Evolutionary conservation across 345 rosid genomes (phyloP).

Genomic region (Citrus maxima): DNA sequence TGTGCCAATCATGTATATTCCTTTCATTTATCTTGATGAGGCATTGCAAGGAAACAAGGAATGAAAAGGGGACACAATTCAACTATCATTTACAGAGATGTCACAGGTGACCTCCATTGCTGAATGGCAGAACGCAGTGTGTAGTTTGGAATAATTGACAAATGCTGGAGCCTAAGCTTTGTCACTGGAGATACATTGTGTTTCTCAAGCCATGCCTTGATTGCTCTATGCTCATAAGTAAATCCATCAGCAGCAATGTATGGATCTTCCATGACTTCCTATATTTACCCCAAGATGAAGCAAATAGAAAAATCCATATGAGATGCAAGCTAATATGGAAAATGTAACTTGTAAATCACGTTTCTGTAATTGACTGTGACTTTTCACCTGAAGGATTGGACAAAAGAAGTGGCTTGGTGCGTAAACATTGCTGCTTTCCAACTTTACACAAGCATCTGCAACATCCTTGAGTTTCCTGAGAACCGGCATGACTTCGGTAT

Average conservation of each 20-base stretch:
- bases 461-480: slow-evolving; percentile 59
- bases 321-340: background rate
- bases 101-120: slow-evolving; percentile 65
- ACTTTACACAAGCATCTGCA: slow-evolving; percentile 50
- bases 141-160: slow-evolving; percentile 53
- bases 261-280: slow-evolving; percentile 94
- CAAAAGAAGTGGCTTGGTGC: slow-evolving; percentile 75
- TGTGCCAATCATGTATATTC: background rate
- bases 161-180: slow-evolving; percentile 50
- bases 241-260: slow-evolving; percentile 84
- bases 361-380: background rate
- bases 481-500: slow-evolving; percentile 66
- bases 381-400: slow-evolving; percentile 76
- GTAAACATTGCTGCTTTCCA: slow-evolving; percentile 31
- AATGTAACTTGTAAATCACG: background rate
- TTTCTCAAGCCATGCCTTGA: slow-evolving; percentile 65
- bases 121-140: slow-evolving; percentile 66
- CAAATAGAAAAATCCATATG: background rate
- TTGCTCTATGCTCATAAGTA: slow-evolving; percentile 74
- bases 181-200: slow-evolving; percentile 76
- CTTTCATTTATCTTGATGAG: background rate
- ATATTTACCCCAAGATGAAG: slow-evolving; percentile 16
- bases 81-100: background rate
- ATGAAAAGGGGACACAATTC: background rate
- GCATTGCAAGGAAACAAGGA: background rate